Base-by-base conservation (phyloP, 371 early-diverging fungal species). In the Chytridiales sp. region DNA sequence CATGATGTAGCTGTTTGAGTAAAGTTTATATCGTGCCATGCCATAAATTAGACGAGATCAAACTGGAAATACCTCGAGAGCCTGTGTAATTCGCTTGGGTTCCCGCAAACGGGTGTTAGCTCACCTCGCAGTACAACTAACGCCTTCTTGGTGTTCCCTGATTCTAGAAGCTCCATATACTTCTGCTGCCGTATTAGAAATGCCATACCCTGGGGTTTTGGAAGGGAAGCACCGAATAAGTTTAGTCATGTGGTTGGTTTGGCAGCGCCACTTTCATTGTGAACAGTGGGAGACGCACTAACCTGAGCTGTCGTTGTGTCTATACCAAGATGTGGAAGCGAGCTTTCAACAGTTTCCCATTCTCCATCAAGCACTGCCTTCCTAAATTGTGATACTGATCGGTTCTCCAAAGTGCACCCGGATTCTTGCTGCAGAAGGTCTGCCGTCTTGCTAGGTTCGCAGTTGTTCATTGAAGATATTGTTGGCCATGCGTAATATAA, bases 141-240 rank as follows among this genome's bases (percentile, higher is more conserved):
- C 4, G 93, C 95, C 27, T 73, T 69, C 64, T 83, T 82, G 6
- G 79, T 71, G 29, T 87, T 64, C 26, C 72, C 48, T 6, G 63
- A 41, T 65, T 90, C 90, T 17, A 95, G 67, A 0, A 86, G 64
- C 66, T 95, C 95, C 53, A 93, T 64, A 68, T 84, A 95, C 67
- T 89, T 87, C 72, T 95, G 93, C 61, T 87, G 78, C 38, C 86
- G 66, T 42, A 93, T 79, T 47, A 90, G 70, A 61, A 90, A 90
- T 52, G 74, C 71, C 24, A 82, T 59, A 13, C 9, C 39, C 77
- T 74, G 44, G 3, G 17, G 8, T 17, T 27, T 55, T 55, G 19
- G 15, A 11, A 3, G 2, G 5, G 24, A 30, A 11, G 11, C 9
- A 6, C 15, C 15, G 32, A 19, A 30, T 40, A n/a, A n/a, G n/a